Base-by-base conservation (phyloP, 148 eudicot genomes). In the Cornus controversa region DNA sequence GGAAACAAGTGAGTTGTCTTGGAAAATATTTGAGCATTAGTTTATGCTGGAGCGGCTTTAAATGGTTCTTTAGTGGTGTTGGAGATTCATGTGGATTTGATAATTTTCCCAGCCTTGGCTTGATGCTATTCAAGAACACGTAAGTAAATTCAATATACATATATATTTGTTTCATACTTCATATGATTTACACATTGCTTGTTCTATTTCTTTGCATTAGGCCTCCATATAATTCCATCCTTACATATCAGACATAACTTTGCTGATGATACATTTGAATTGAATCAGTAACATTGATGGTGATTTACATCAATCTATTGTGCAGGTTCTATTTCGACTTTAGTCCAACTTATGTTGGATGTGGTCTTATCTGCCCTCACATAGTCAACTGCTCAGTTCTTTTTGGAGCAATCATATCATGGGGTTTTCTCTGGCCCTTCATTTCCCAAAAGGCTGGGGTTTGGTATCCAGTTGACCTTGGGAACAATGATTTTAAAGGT, bases 341-440 rank as follows among this genome's bases (percentile, higher is more conserved):
- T 77, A 95, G 97, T 80, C 93, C 97, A 60, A 96, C 98, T 64
- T 96, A 93, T 85, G 94, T 96, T 81, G 99, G 99, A 63, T 93
- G 98, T 80, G 99, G 99, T 73, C 98, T 96, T 81, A 93, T 96
- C 67, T 96, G 99, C 80, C 94, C 99, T 23, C 99, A 96, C 86
- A 89, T 96, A 81, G 99, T 93, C 72, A 96, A 96, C 74, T 93
- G 97, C 73, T 96, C 98, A 40, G 93, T 90, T 79, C 93, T 96
- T 67, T 74, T 96, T 75, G 99, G 99, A 28, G 98, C 99, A 34
- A 89, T 93, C 69, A 73, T 96, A 79, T 96, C 98, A 28, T 96
- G 99, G 98, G 99, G 99, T 31, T 78, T 96, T 72, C 97, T 96
- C 66, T 96, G 99, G 99, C 99, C 99, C 71, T 92, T 75, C 77